A percentile compares a stretch with the other conserved stretches of the same genome.
Conservation (phyloP, 2,329 filamentous ascomycete genomes). For the Xylariaceae sp. region DNA sequence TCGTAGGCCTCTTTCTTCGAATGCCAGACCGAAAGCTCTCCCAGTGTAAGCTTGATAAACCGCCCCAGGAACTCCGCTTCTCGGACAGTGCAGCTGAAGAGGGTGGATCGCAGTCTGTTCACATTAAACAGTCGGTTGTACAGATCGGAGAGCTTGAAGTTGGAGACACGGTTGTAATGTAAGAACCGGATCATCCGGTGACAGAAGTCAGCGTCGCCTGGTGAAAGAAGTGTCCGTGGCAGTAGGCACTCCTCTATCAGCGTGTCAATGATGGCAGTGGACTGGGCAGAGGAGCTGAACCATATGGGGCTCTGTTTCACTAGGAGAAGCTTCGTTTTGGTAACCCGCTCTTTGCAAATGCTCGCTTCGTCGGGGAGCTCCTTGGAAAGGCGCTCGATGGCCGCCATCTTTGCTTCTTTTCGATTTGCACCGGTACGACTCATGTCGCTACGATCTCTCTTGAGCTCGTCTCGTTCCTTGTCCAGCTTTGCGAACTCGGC, state of each 20-base stretch:
- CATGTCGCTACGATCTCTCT: conserved; percentile 67
- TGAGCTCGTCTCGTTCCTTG: conserved; percentile 60
- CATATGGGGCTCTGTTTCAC: conserved; percentile 64
- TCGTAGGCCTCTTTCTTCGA: conserved; percentile 70
- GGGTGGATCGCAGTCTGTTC: conserved; percentile 72
- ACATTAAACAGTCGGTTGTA: conserved; percentile 80
- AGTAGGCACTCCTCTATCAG: conserved; percentile 87
- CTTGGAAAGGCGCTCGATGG: conserved; percentile 62
- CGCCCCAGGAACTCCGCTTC: conserved; percentile 92
- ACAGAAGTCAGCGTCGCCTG: conserved; percentile 81
- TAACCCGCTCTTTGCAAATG: conserved; percentile 61
- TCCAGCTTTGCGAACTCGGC: conserved; percentile 66
- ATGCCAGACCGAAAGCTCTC: conserved; percentile 81
- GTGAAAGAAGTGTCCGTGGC: conserved; percentile 78
- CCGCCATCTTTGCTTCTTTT: conserved; percentile 65
- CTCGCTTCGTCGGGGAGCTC: conserved; percentile 69
- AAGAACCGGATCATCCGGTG: conserved; percentile 83
- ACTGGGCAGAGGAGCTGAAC: conserved; percentile 63
- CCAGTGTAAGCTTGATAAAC: conserved; percentile 77
- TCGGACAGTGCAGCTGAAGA: conserved; percentile 83
- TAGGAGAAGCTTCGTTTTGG: conserved; percentile 62
- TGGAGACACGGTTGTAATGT: conserved; percentile 75
- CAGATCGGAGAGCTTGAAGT: conserved; percentile 80
- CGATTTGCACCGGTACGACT: conserved; percentile 58
- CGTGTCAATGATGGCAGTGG: conserved; percentile 64